Conservation (phyloP, 1,139 yeast genomes). For the Taphrina deformans region DNA sequence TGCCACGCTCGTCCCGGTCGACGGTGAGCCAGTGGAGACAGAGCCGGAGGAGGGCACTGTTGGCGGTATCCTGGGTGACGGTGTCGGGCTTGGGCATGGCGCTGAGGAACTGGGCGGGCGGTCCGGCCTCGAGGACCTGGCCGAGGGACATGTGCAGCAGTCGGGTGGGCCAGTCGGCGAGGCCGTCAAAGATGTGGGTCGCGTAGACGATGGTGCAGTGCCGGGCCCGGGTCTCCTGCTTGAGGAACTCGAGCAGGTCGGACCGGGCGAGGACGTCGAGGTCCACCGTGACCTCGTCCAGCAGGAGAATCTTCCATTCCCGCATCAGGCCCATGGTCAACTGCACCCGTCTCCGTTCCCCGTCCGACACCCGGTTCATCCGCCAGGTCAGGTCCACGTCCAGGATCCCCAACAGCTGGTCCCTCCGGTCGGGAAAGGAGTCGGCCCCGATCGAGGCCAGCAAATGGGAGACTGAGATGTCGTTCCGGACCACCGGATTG, state of each 20-base stretch:
- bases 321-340: constrained; percentile 86
- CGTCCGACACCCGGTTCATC: constrained; percentile 89
- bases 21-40: constrained; percentile 48
- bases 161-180: constrained; percentile 84
- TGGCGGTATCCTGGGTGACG: constrained; percentile 41
- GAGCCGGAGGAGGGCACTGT: constrained; percentile 46
- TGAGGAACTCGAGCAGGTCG: constrained; percentile 66
- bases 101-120: constrained; percentile 30
- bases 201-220: constrained; percentile 80
- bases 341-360: constrained; percentile 92
- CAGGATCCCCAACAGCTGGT: constrained; percentile 66
- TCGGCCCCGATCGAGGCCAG: constrained; percentile 84
- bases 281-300: constrained; percentile 96
- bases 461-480: constrained; percentile 78
- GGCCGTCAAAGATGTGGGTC: constrained; percentile 94
- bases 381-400: constrained; percentile 89
- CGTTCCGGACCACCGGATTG: constrained; percentile 84
- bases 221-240: constrained; percentile 65
- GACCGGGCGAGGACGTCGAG: constrained; percentile 88
- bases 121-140: constrained; percentile 45
- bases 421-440: constrained; percentile 69
- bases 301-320: constrained; percentile 80
- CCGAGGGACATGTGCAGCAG: constrained; percentile 81
- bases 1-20: constrained; percentile 54
- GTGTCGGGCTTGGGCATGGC: neutral